Conservation (phyloP, 192 early-diverging fungal genomes). For the Coemansia sp. region DNA sequence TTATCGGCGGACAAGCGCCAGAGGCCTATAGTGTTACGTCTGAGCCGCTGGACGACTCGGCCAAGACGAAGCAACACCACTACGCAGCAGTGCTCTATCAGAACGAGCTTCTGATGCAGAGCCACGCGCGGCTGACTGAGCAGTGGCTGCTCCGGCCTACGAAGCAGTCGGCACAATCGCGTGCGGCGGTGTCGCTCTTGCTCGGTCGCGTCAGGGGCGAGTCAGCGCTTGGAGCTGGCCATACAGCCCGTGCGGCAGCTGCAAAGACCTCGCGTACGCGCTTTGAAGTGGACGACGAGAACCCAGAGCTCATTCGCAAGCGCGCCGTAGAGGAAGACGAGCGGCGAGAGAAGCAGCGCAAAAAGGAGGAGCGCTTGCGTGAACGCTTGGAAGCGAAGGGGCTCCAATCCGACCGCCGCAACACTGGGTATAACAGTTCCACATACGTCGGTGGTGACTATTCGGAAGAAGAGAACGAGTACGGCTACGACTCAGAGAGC, state of each 20-base stretch:
- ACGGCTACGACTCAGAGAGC: constrained; percentile 18
- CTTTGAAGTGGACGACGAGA: constrained; percentile 46
- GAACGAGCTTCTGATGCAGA: constrained; percentile 38
- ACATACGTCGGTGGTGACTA: constrained; percentile 23
- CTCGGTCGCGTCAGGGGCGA: constrained; percentile 15
- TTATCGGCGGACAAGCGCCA: constrained; percentile 34
- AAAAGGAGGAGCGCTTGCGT: constrained; percentile 39
- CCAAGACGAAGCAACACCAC: constrained; percentile 29
- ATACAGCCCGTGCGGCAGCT: constrained; percentile 13
- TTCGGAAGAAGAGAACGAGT: constrained; percentile 31
- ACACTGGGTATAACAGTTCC: constrained; percentile 5
- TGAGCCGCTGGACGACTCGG: constrained; percentile 26
- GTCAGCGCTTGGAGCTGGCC: not conserved
- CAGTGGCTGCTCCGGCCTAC: constrained; percentile 39
- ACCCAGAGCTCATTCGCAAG: constrained; percentile 39
- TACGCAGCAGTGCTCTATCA: constrained; percentile 36
- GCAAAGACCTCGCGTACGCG: constrained; percentile 31
- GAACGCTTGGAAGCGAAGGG: constrained; percentile 44
- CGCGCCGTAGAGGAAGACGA: constrained; percentile 49
- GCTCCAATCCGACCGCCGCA: constrained; percentile 17
- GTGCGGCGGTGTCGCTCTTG: constrained; percentile 10
- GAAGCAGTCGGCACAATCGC: constrained; percentile 34
- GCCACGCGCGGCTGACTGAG: constrained; percentile 47
- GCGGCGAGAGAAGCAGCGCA: constrained; percentile 42
- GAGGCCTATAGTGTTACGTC: constrained; percentile 29